These are phyloP conservation scores for Dothideomycetes sp. DNA, from an alignment of 2,329 filamentous ascomycete species.

Conservation along the genomic window DNA sequence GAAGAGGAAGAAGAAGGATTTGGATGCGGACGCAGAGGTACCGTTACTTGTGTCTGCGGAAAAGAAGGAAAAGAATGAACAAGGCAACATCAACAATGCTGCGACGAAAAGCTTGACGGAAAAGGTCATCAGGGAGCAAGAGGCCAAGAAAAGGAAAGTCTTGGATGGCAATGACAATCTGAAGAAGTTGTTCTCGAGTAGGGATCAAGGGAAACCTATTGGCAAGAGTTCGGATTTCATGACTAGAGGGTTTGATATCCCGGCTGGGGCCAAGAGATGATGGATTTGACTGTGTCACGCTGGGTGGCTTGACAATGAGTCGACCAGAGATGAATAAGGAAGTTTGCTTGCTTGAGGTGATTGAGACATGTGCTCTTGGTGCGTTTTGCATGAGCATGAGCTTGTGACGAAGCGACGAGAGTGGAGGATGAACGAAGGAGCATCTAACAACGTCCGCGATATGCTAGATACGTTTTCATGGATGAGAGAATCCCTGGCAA, in stretches of 20 bases:
- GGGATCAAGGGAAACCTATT: slow-evolving; percentile 26
- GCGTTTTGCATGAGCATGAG: too few species aligned
- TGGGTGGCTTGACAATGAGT: too few species aligned
- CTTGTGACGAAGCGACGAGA: too few species aligned
- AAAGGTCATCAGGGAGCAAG: slow-evolving; percentile 79
- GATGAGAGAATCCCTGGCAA: too few species aligned
- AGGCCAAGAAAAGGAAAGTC: slow-evolving; percentile 72
- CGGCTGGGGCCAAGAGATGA: slow-evolving; percentile 21
- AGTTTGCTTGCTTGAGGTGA: too few species aligned
- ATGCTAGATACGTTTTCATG: too few species aligned
- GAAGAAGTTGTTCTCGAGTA: slow-evolving; percentile 38
- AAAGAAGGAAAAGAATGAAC: slow-evolving; percentile 11
- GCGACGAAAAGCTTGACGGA: slow-evolving; percentile 78
- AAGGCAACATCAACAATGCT: slow-evolving; percentile 71
- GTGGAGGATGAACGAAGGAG: too few species aligned
- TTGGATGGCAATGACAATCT: slow-evolving; percentile 44
- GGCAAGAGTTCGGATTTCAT: slow-evolving; percentile 42
- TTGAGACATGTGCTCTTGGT: too few species aligned
- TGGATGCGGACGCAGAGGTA: slow-evolving; percentile 26
- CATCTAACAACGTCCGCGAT: too few species aligned
- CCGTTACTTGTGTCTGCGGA: not conserved
- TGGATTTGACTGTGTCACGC: not conserved
- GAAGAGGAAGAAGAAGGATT: slow-evolving; percentile 53
- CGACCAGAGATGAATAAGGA: too few species aligned
- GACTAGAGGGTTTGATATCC: slow-evolving; percentile 38